phyloP scores from a whole-genome alignment of 1,284 basidiomycete species.

The Trichosporon sp. region DNA sequence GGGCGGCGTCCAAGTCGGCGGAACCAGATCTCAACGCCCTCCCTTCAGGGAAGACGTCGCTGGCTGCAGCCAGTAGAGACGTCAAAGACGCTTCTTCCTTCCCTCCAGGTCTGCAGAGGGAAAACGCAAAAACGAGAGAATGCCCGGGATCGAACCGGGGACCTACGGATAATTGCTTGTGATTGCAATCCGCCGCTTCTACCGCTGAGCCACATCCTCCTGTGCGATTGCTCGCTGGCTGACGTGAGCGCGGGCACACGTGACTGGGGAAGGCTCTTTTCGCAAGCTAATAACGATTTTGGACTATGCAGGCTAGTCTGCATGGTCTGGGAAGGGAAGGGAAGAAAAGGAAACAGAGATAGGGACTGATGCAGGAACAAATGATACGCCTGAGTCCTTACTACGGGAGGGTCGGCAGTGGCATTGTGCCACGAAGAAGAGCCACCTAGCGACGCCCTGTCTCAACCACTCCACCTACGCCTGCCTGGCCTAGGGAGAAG shows the following conservation, averaged over 20 bases:
- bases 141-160: conserved; percentile 8
- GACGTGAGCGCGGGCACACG: background rate
- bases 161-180: conserved; percentile 1
- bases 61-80: background rate
- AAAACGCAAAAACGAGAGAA: background rate
- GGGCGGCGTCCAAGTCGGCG: too few species aligned
- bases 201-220: conserved; percentile 6
- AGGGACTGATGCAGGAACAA: too few species aligned
- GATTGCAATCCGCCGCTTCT: conserved; percentile 7
- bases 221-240: background rate
- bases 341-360: too few species aligned
- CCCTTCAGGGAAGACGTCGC: background rate
- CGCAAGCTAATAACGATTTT: too few species aligned
- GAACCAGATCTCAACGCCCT: background rate
- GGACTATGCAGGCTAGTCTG: too few species aligned
- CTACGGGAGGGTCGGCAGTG: too few species aligned
- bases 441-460: too few species aligned
- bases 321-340: too few species aligned
- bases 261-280: background rate
- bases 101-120: background rate
- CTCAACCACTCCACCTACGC: too few species aligned
- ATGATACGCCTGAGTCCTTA: too few species aligned
- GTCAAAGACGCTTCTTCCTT: background rate
- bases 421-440: too few species aligned
- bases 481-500: too few species aligned